Evolutionary conservation across 306 rosid genomes (phyloP).

Genomic region (Luffa acutangula): DNA sequence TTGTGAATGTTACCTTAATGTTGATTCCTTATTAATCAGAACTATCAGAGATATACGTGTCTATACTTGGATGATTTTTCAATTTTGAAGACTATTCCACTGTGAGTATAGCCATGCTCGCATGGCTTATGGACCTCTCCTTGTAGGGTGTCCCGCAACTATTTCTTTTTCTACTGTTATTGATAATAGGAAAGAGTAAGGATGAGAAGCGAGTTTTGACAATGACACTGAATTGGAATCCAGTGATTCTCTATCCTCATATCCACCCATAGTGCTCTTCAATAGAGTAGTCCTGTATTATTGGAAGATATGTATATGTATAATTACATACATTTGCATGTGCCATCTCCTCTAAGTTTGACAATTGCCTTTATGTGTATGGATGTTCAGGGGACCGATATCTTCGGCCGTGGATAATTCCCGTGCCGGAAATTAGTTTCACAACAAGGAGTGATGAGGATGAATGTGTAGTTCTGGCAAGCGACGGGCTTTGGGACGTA

Average conservation of each 20-base stretch:
- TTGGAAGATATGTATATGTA: neutral
- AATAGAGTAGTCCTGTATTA: neutral
- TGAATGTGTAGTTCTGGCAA: conserved; percentile 68
- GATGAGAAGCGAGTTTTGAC: neutral
- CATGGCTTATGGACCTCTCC: neutral
- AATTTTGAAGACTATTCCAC: neutral
- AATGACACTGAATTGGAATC: neutral
- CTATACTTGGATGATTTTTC: conserved; percentile 1
- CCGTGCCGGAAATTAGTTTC: conserved; percentile 65
- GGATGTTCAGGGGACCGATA: conserved; percentile 58
- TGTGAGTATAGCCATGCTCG: neutral
- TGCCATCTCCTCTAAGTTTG: neutral
- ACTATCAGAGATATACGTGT: neutral
- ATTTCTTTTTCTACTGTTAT: neutral
- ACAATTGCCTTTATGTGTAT: neutral
- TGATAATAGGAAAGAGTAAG: neutral
- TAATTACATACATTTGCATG: neutral
- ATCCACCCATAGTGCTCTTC: neutral
- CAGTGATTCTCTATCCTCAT: neutral
- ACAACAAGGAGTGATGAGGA: conserved; percentile 60
- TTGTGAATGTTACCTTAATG: neutral
- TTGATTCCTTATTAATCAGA: neutral
- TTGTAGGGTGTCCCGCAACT: neutral
- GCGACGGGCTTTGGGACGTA: conserved; percentile 89
- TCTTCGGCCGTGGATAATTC: conserved; percentile 80